A percentile compares a stretch with the other conserved stretches of the same genome.
These are phyloP conservation scores for Pythium rhizo-oryzae DNA, from an alignment of 352 stramenopile genomes.

Conservation along the genomic window DNA sequence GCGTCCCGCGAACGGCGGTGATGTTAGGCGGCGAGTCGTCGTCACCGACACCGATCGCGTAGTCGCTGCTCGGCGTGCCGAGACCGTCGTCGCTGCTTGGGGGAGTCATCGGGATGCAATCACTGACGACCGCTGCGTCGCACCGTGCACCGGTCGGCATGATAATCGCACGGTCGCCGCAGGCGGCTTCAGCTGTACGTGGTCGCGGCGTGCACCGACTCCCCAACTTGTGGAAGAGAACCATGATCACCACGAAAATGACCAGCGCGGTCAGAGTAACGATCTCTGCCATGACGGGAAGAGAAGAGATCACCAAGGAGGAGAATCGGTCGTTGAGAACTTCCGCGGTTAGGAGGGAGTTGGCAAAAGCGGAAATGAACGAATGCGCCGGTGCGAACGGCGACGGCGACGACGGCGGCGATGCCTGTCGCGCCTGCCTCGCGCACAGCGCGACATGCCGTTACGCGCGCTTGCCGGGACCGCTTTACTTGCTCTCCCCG, in stretches of 20 bases:
- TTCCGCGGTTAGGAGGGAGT: too few relatives aligned
- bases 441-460: not conserved
- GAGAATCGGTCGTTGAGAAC: not conserved
- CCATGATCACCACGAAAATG: slow-evolving; percentile 20
- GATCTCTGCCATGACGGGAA: slow-evolving; percentile 5
- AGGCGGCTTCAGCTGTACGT: not conserved
- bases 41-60: slow-evolving; percentile 15
- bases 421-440: too few relatives aligned
- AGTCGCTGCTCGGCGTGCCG: slow-evolving; percentile 2
- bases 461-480: not conserved
- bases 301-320: not conserved
- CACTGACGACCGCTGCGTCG: not conserved
- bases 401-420: too few relatives aligned
- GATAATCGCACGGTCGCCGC: not conserved
- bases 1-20: not conserved
- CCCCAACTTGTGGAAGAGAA: slow-evolving; percentile 24
- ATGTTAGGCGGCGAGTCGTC: not conserved
- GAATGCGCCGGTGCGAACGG: too few relatives aligned
- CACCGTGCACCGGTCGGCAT: not conserved
- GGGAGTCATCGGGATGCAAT: not conserved
- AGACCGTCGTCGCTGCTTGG: not conserved
- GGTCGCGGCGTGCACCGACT: slow-evolving; percentile 2
- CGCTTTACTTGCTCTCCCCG: not conserved
- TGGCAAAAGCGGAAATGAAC: slow-evolving; percentile 13
- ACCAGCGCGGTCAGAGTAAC: not conserved